Evolutionary conservation across 73 alveolate genomes (phyloP), one percentile per base, ranked within the genome.

Genomic region (Paramecium bursaria): DNA sequence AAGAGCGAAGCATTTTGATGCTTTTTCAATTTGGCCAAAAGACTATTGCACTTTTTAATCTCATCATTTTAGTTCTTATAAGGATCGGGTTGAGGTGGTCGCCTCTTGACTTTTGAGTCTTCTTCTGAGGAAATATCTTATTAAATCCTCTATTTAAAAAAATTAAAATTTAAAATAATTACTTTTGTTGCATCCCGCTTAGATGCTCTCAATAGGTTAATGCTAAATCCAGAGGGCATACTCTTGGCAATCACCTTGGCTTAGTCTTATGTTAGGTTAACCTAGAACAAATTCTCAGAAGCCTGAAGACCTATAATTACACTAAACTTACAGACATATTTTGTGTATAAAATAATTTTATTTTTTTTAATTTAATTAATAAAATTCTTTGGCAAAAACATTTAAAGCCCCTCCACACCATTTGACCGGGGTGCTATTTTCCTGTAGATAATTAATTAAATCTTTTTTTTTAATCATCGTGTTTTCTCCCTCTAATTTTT

Each of bases 181-280:
- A 67, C 22, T 25, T 25, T 47, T 42, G 26, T 42, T n/a, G 33
- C 82, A 7, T 67, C 82, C 35, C 82, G 33, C 35, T 67, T 67
- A 11, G 82, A 33, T 35, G 33, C 33, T 35, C 82, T 31, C 25
- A 53, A 25, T 19, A 33, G 44, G 44, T 17, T 31, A 15, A 67
- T 57, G 22, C 82, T 67, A 67, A 67, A 67, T 3, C 82, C 82
- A 35, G 60, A 25, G 22, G 82, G 82, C 22, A 67, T 4, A 19
- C 50, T 31, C 1, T 67, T 67, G 19, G 82, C 82, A 19, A 67
- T 67, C 42, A 67, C 82, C 35, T 57, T 31, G 22, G 82, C 82
- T 11, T 67, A 46, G 22, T 67, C 82, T 19, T 42, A 31, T 21
- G 60, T 67, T 25, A 67, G 39, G 7, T 3, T 53, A 21, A 67